These are phyloP conservation scores for Entonaema liquescens DNA, from an alignment of 495 filamentous ascomycete species.

Conservation along the genomic window DNA sequence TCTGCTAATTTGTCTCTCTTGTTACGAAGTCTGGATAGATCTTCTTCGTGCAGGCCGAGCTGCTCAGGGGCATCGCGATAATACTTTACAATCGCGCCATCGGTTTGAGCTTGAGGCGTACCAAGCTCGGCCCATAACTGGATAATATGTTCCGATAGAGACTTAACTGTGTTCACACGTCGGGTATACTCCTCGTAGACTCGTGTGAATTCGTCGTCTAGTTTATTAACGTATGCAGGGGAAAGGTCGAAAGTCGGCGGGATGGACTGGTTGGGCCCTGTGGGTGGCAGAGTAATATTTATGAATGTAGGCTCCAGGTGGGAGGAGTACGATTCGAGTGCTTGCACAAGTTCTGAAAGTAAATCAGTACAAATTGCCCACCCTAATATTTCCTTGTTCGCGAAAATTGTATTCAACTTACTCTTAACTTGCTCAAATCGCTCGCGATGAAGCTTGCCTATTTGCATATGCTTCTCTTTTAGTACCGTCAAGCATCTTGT, in stretches of 20 bases:
- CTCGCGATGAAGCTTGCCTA: conserved; percentile 84
- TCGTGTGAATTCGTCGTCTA: conserved; percentile 89
- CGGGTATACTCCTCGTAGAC: conserved; percentile 95
- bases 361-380: conserved; percentile 24
- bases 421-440: conserved; percentile 94
- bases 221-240: conserved; percentile 80
- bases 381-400: neutral
- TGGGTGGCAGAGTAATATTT: conserved; percentile 81
- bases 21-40: conserved; percentile 73
- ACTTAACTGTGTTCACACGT: conserved; percentile 77
- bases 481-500: conserved; percentile 76
- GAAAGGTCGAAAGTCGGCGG: conserved; percentile 88
- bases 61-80: conserved; percentile 92
- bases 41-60: conserved; percentile 86
- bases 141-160: conserved; percentile 83
- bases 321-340: conserved; percentile 91
- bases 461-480: conserved; percentile 82
- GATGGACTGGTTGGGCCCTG: conserved; percentile 74
- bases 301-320: conserved; percentile 91
- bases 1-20: conserved; percentile 87
- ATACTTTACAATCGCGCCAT: conserved; percentile 82
- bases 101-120: conserved; percentile 90
- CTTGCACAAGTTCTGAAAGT: conserved; percentile 81
- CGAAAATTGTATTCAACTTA: conserved; percentile 53
- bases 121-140: conserved; percentile 95